phyloP scores from a whole-genome alignment of 2,329 filamentous ascomycete genomes.

The Trichoderma arundinaceum region DNA sequence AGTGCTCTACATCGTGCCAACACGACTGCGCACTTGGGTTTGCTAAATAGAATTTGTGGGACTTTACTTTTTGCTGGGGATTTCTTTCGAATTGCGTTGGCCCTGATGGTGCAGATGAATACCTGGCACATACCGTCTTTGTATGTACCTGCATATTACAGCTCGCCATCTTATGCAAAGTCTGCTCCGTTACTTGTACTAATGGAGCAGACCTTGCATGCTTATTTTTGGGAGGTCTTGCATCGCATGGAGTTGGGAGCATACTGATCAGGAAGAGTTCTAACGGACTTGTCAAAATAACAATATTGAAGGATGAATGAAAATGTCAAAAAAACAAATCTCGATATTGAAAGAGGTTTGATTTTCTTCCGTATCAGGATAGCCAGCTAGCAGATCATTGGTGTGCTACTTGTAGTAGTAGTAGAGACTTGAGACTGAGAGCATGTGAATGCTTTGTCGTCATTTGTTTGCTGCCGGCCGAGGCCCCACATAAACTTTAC shows the following conservation, averaged over 20 bases:
- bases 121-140: background rate
- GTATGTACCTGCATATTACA: conserved; percentile 4
- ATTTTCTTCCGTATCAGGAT: too few relatives aligned
- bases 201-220: conserved; percentile 4
- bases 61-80: background rate
- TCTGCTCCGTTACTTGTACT: background rate
- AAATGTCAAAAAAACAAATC: background rate
- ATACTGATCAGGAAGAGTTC: background rate
- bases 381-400: too few relatives aligned
- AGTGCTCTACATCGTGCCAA: background rate
- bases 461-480: conserved; percentile 46
- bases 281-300: background rate
- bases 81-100: conserved; percentile 5
- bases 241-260: conserved; percentile 28
- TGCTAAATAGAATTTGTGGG: background rate
- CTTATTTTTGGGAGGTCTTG: background rate
- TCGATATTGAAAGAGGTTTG: background rate
- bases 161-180: background rate
- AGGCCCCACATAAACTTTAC: conserved; percentile 15
- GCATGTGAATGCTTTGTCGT: too few relatives aligned
- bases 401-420: too few relatives aligned
- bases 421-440: too few relatives aligned
- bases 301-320: background rate
- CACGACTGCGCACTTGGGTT: background rate
- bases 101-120: background rate